Evolutionary conservation across 176 grass and related monocot genomes (phyloP).

Genomic region (Aegilops tauschii): DNA sequence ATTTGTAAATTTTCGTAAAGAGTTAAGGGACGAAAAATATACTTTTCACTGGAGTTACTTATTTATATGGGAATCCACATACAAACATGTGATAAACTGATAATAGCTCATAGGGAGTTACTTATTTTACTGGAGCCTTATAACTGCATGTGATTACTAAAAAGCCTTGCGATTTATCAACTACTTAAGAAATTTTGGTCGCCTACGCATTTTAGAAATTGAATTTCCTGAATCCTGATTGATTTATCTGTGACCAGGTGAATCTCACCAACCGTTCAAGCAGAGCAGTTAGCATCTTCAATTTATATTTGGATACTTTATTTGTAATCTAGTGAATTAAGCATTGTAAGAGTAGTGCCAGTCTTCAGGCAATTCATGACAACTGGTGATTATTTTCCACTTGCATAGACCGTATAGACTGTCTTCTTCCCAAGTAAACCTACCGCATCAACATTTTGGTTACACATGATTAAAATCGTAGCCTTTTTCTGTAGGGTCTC

Average conservation of each 20-base stretch:
- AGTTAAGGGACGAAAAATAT: too few species aligned
- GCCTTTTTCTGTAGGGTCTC: neutral
- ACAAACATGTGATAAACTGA: neutral
- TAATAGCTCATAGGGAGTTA: neutral
- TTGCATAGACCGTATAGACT: neutral
- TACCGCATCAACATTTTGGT: neutral
- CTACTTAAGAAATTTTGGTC: neutral
- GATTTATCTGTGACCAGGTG: neutral
- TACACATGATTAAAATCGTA: neutral
- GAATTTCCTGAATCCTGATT: neutral
- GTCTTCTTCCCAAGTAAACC: too few species aligned
- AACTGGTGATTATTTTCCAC: neutral
- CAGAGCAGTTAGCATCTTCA: neutral
- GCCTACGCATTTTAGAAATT: constrained; percentile 1
- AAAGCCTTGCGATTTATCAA: neutral
- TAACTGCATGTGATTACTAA: neutral
- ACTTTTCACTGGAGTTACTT: too few species aligned
- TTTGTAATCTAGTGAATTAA: neutral
- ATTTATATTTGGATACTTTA: constrained; percentile 1
- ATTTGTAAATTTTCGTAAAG: too few species aligned
- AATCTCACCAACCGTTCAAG: neutral
- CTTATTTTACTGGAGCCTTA: neutral
- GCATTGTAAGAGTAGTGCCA: neutral
- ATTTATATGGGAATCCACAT: neutral
- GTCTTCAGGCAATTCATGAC: neutral